Evolutionary conservation across 352 stramenopile genomes (phyloP), one percentile per base, ranked within the genome.

Genomic region (Pythium rhizo-oryzae): DNA sequence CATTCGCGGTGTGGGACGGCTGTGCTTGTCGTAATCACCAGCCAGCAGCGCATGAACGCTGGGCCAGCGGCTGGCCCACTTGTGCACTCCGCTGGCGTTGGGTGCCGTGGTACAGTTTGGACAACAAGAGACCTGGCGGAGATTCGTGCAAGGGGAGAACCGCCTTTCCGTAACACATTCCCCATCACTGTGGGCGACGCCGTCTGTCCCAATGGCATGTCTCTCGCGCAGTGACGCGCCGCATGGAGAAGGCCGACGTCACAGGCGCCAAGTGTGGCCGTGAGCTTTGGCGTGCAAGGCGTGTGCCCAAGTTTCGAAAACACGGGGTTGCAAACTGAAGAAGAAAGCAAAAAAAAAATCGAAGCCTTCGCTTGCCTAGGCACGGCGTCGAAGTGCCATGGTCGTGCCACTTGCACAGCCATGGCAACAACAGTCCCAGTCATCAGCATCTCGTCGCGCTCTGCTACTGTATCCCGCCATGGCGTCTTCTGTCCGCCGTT

Each of bases 191-290:
- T 50, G n/a, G 4, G 23, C 37, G 52, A 55, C 28, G 41, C 55
- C 44, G 63, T 23, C 63, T 64, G 63, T 59, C 63, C 63, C 63
- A 53, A 70, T 4, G 52, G 63, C 63, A 49, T 70, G 63, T 59
- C 63, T 63, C 53, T 70, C 54, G 54, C 46, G 21, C 51, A 44
- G 46, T 56, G 35, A 53, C 47, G 55, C 43, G 35, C 51, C 60
- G 33, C 53, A 51, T 51, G 55, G 55, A 61, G 55, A 61, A 51
- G 35, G 37, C 37, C 18, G 55, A 61, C 55, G 23, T 43, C 37
- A 43, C 9, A 43, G 37, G 11, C 37, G 4, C 37, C 37, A 43
- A 43, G 15, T 18, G 37, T 43, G 9, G 37, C 28, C 28, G 28
- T 33, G 28, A 33, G 37, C 9, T 18, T 43, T 39, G 11, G 24